A percentile compares a stretch with the other conserved stretches of the same genome.
Conservation (phyloP, 495 filamentous ascomycete genomes). For the Talaromyces borbonicus region DNA sequence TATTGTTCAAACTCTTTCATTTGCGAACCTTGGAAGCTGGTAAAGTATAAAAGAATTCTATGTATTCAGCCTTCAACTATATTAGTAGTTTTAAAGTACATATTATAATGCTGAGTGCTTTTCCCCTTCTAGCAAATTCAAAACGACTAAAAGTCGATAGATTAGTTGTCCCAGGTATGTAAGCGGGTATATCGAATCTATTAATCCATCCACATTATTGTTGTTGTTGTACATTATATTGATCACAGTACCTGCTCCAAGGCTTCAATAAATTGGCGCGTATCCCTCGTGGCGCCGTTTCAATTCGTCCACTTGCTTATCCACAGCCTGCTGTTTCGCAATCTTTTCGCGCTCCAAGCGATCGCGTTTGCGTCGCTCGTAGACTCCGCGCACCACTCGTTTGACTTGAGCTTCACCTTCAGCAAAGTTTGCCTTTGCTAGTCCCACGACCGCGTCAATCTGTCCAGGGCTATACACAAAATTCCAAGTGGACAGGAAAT, state of each 20-base stretch:
- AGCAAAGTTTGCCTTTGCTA: conserved; percentile 79
- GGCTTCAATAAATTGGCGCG: conserved; percentile 10
- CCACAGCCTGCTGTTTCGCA: conserved; percentile 34
- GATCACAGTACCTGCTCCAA: too few species aligned
- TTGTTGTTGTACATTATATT: too few species aligned
- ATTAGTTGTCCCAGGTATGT: too few species aligned
- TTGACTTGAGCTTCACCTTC: conserved; percentile 69
- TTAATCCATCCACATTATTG: neutral
- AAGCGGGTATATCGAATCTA: neutral
- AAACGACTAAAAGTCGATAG: too few species aligned
- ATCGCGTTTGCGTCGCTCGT: conserved; percentile 74
- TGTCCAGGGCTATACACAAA: conserved; percentile 87
- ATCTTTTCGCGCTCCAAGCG: conserved; percentile 48
- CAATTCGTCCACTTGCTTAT: conserved; percentile 31
- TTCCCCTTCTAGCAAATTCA: too few species aligned
- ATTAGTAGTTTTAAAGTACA: too few species aligned
- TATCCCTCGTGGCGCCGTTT: conserved; percentile 30
- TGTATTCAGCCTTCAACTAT: too few species aligned
- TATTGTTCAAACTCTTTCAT: too few species aligned
- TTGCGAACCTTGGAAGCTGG: too few species aligned
- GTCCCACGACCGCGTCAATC: conserved; percentile 66
- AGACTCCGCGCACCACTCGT: conserved; percentile 77
- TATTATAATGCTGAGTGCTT: too few species aligned
- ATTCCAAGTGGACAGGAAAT: conserved; percentile 95
- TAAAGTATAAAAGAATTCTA: too few species aligned